Evolutionary conservation across 208 protist species (phyloP).

Genomic region (Trypanosoma avium): DNA sequence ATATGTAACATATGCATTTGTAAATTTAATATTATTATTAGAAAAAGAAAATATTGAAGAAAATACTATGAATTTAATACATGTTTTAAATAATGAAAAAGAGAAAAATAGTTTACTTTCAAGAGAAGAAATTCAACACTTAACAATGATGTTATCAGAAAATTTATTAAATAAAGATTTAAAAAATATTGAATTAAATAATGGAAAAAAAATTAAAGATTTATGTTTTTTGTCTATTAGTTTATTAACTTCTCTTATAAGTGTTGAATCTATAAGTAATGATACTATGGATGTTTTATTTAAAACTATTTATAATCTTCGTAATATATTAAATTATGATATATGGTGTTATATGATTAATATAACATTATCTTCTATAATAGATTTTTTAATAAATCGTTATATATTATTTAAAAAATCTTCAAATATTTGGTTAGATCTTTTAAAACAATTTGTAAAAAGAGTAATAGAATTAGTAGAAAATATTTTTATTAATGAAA

Average conservation of each 20-base stretch:
- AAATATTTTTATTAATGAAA: not conserved
- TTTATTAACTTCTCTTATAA: not conserved
- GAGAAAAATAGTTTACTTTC: not conserved
- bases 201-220: not conserved
- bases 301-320: not conserved
- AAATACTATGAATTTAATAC: not conserved
- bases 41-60: not conserved
- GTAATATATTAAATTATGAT: not conserved
- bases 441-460: conserved; percentile 14
- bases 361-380: conserved; percentile 7
- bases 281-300: conserved; percentile 3
- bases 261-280: not conserved
- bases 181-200: not conserved
- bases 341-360: conserved; percentile 29
- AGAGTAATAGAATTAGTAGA: not conserved
- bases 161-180: not conserved
- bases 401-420: not conserved
- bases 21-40: too few species aligned
- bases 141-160: not conserved
- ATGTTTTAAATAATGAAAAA: not conserved
- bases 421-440: not conserved
- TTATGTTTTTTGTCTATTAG: not conserved
- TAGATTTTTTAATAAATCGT: not conserved
- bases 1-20: not conserved
- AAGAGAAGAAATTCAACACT: not conserved